Conservation (phyloP, 371 early-diverging fungal species). For the Apophysomyces ossiformis region DNA sequence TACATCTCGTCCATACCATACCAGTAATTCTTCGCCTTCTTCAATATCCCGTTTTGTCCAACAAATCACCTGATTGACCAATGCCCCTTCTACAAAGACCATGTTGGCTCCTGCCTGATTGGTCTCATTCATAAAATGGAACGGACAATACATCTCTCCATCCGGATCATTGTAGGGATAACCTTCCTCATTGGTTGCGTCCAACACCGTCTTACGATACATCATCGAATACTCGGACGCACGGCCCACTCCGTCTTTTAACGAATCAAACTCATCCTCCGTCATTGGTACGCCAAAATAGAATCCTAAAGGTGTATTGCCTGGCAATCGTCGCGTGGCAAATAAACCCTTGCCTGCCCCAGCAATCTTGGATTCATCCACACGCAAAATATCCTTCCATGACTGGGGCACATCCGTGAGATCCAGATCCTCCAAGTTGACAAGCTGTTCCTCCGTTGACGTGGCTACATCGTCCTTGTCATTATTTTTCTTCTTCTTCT, state of each 20-base stretch:
- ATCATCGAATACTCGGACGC: conserved; percentile 73
- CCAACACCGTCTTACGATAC: conserved; percentile 68
- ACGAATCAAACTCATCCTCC: conserved; percentile 85
- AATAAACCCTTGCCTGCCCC: conserved; percentile 74
- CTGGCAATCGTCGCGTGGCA: conserved; percentile 75
- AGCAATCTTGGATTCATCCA: conserved; percentile 29
- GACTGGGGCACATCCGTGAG: conserved; percentile 31
- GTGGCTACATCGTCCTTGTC: background rate
- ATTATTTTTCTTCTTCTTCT: no score
- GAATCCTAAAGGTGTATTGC: conserved; percentile 78
- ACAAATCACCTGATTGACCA: conserved; percentile 83
- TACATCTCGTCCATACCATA: conserved; percentile 67
- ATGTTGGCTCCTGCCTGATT: conserved; percentile 59
- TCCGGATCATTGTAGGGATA: conserved; percentile 64
- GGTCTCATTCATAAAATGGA: conserved; percentile 86
- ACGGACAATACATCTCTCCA: conserved; percentile 75
- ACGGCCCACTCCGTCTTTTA: conserved; percentile 79
- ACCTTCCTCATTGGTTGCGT: conserved; percentile 72
- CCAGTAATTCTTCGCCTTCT: conserved; percentile 77
- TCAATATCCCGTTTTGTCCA: conserved; percentile 68
- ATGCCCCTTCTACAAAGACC: conserved; percentile 71
- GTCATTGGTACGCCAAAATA: conserved; percentile 95
- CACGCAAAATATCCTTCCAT: conserved; percentile 55
- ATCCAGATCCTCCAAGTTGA: conserved; percentile 20
- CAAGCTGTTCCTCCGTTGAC: background rate